Conservation (phyloP, 306 rosid species). For the Acacia melanoxylon region DNA sequence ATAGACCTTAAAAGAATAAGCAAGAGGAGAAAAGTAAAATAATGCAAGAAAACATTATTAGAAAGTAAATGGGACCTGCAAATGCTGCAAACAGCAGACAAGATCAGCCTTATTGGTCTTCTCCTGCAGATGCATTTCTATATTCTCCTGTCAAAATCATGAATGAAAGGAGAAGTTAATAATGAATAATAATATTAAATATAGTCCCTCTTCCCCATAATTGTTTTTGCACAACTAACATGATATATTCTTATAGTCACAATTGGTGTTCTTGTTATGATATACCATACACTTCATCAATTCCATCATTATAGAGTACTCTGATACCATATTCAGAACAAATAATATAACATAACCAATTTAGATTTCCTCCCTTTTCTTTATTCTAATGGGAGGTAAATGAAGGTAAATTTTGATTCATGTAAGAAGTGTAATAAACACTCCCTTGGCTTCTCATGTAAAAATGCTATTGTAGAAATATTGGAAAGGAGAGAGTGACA, state of each 20-base stretch:
- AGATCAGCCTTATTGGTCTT: conserved; percentile 62
- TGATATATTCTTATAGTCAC: neutral
- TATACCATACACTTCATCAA: neutral
- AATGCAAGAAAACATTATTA: neutral
- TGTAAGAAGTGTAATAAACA: neutral
- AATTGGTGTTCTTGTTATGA: neutral
- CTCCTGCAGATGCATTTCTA: conserved; percentile 64
- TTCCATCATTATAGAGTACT: neutral
- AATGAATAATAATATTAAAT: neutral
- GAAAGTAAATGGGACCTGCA: conserved; percentile 64
- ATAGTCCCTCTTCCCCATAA: neutral
- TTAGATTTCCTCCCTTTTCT: neutral
- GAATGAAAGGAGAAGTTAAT: neutral
- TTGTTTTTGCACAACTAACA: neutral
- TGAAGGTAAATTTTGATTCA: neutral
- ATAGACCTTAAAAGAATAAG: neutral
- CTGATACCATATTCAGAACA: neutral
- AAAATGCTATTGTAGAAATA: neutral
- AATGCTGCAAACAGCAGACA: conserved; percentile 95
- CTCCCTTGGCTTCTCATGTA: conserved; percentile 1
- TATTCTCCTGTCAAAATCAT: conserved; percentile 51
- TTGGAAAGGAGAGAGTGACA: neutral
- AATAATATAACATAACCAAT: neutral
- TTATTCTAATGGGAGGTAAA: neutral
- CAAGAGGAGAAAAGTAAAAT: neutral